Evolutionary conservation across 2,329 filamentous ascomycete genomes (phyloP).

Genomic region (Diaporthe sp.): DNA sequence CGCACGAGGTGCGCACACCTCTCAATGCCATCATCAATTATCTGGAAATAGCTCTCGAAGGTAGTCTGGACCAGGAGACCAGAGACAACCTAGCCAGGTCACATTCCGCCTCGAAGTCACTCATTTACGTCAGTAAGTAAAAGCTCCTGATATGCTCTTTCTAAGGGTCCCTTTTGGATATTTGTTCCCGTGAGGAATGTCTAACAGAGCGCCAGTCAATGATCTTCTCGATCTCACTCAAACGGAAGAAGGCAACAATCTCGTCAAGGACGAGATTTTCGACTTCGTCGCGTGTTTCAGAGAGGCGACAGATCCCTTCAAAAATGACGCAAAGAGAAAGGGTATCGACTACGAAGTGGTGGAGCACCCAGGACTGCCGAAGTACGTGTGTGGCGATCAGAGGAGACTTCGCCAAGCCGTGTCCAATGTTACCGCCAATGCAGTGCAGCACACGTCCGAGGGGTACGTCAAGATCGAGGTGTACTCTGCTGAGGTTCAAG

Average conservation of each 20-base stretch:
- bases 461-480: constrained; percentile 81
- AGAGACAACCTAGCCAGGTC: constrained; percentile 87
- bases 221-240: constrained; percentile 91
- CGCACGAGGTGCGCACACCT: constrained; percentile 91
- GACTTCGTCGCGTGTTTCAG: constrained; percentile 78
- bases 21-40: constrained; percentile 97
- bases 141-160: too few relatives aligned
- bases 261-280: constrained; percentile 86
- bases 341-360: constrained; percentile 78
- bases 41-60: constrained; percentile 90
- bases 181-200: neutral
- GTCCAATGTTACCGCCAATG: constrained; percentile 87
- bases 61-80: constrained; percentile 82
- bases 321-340: constrained; percentile 82
- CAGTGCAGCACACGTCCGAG: constrained; percentile 79
- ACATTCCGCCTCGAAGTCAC: constrained; percentile 90
- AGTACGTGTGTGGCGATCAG: constrained; percentile 82
- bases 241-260: constrained; percentile 82
- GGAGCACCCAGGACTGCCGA: constrained; percentile 78
- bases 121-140: constrained; percentile 81
- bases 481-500: constrained; percentile 69
- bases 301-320: constrained; percentile 84
- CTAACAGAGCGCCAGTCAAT: constrained; percentile 67
- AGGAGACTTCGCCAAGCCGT: constrained; percentile 85
- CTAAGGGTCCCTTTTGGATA: too few relatives aligned